Conservation (phyloP, 1,139 yeast genomes). For the Pichia sp. region DNA sequence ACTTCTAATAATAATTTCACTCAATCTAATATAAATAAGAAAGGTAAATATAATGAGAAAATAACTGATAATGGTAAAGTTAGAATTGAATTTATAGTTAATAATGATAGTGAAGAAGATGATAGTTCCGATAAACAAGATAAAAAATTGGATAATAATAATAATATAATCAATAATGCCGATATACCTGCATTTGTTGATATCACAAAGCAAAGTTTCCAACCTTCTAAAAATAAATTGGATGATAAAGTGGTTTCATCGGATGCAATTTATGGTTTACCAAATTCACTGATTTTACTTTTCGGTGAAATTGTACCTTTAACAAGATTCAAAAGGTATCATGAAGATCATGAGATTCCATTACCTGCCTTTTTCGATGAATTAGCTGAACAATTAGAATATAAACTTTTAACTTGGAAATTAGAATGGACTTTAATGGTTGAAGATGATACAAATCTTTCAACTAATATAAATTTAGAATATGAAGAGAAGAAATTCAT, state of each 20-base stretch:
- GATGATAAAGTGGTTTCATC: slow-evolving; percentile 58
- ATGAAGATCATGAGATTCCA: slow-evolving; percentile 30
- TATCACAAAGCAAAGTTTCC: slow-evolving; percentile 30
- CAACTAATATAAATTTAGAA: too few species aligned
- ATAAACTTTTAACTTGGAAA: slow-evolving; percentile 54
- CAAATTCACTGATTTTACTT: slow-evolving; percentile 66
- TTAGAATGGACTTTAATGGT: slow-evolving; percentile 50
- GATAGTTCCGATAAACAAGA: slow-evolving; percentile 2
- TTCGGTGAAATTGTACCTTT: slow-evolving; percentile 66
- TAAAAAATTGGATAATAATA: neutral
- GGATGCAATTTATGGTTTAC: slow-evolving; percentile 78
- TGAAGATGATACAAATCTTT: slow-evolving; percentile 16
- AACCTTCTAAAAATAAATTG: slow-evolving; percentile 29
- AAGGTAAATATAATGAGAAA: slow-evolving; percentile 33
- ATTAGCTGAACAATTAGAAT: slow-evolving; percentile 43
- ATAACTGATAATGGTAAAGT: slow-evolving; percentile 37
- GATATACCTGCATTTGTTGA: slow-evolving; percentile 33
- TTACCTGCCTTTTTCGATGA: slow-evolving; percentile 40
- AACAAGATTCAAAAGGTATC: slow-evolving; percentile 53
- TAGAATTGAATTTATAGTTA: slow-evolving; percentile 42
- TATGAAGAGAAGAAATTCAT: too few species aligned
- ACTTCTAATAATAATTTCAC: neutral
- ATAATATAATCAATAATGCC: slow-evolving; percentile 1
- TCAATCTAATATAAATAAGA: slow-evolving; percentile 6
- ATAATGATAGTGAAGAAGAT: slow-evolving; percentile 24